Conservation (phyloP, 2,329 filamentous ascomycete species). For the Talaromyces sp. region DNA sequence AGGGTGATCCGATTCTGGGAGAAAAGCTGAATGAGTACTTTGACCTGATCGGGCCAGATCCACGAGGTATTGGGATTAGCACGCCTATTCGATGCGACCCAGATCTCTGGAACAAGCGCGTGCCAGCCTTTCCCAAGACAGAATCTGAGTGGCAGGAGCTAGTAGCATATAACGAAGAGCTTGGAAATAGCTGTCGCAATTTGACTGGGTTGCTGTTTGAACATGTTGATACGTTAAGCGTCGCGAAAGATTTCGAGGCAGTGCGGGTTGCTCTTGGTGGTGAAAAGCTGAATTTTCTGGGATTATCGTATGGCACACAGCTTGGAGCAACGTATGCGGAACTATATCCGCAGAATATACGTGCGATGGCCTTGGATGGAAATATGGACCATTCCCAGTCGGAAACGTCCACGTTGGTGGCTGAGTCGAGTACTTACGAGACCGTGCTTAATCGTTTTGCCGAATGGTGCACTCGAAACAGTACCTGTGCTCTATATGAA, state of each 20-base stretch:
- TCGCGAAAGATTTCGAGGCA: constrained; percentile 33
- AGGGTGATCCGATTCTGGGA: background rate
- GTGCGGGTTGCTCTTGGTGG: constrained; percentile 31
- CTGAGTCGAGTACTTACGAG: constrained; percentile 35
- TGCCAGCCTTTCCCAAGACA: constrained; percentile 34
- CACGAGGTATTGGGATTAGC: constrained; percentile 41
- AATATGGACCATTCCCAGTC: constrained; percentile 39
- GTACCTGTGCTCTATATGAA: background rate
- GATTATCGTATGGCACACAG: constrained; percentile 44
- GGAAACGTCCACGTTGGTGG: constrained; percentile 23
- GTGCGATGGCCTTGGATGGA: constrained; percentile 43
- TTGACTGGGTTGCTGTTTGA: constrained; percentile 38
- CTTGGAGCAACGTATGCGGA: constrained; percentile 42
- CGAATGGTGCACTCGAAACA: background rate
- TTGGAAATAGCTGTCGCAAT: constrained; percentile 38
- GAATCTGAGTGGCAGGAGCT: constrained; percentile 34
- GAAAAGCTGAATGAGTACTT: constrained; percentile 20
- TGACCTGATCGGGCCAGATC: constrained; percentile 43
- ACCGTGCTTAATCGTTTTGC: constrained; percentile 21
- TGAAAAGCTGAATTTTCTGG: constrained; percentile 37
- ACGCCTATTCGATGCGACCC: constrained; percentile 37
- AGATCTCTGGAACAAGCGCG: constrained; percentile 32
- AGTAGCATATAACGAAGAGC: constrained; percentile 33
- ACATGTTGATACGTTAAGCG: constrained; percentile 40
- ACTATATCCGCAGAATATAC: constrained; percentile 41